These are phyloP conservation scores for Plasmodium malariae DNA, from an alignment of 169 alveolate species.

Conservation along the genomic window DNA sequence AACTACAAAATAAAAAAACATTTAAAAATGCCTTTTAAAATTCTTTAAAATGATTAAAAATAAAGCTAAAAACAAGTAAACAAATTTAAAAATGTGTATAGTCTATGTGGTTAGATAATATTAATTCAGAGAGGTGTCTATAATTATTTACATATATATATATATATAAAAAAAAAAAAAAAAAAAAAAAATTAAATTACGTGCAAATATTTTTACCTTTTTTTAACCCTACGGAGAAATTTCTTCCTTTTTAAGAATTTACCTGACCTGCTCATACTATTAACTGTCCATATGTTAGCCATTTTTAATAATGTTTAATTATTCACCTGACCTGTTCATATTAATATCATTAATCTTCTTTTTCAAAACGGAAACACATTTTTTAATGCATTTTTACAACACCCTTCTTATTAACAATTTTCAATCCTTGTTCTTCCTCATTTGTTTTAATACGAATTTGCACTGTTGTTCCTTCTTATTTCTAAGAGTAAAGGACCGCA, in stretches of 20 bases:
- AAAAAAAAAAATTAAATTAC: neutral
- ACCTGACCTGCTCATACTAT: neutral
- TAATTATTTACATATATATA: neutral
- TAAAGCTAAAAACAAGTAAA: neutral
- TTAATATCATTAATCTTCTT: neutral
- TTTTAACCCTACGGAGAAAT: too few relatives aligned
- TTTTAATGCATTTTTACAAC: neutral
- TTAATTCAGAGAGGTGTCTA: neutral
- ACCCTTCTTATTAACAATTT: neutral
- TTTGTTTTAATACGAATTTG: neutral
- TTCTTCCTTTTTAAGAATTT: neutral
- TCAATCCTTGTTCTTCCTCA: neutral
- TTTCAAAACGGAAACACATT: neutral
- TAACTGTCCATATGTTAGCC: too few relatives aligned
- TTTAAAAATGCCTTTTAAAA: too few relatives aligned
- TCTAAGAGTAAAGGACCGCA: slow-evolving; percentile 87
- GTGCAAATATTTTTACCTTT: too few relatives aligned
- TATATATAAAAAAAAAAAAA: too few relatives aligned
- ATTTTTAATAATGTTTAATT: too few relatives aligned
- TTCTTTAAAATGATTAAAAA: neutral
- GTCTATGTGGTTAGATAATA: neutral
- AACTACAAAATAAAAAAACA: neutral
- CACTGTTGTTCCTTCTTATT: slow-evolving; percentile 64
- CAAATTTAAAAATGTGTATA: neutral
- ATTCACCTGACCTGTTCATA: neutral